phyloP scores from a whole-genome alignment of 1,284 basidiomycete genomes.

The Naganishia sp. region DNA sequence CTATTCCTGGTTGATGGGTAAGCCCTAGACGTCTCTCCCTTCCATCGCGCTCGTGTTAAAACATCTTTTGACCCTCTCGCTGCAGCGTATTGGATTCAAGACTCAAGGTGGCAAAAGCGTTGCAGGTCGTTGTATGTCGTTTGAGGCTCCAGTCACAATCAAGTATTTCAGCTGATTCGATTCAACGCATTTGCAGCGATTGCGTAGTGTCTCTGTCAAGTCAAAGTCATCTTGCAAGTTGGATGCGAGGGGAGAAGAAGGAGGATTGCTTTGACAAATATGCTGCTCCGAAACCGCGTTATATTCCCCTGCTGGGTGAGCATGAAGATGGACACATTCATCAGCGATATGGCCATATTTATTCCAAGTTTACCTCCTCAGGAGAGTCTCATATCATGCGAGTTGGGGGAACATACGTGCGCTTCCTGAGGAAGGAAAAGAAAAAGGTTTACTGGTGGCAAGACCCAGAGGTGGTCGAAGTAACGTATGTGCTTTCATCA shows the following conservation, averaged over 20 bases:
- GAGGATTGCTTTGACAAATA: conserved; percentile 1
- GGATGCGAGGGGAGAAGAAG: conserved; percentile 5
- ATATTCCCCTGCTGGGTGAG: conserved; percentile 22
- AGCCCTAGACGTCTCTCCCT: background rate
- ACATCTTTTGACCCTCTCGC: background rate
- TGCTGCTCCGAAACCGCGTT: conserved; percentile 21
- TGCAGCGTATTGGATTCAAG: background rate
- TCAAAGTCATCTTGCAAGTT: conserved; percentile 1
- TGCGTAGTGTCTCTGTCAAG: background rate
- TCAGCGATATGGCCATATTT: background rate
- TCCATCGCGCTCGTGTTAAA: background rate
- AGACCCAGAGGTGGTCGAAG: conserved; percentile 5
- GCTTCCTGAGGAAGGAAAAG: background rate
- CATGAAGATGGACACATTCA: background rate
- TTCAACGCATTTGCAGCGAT: background rate
- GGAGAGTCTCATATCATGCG: background rate
- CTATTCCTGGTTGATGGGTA: conserved; percentile 27
- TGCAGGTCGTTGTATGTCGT: background rate
- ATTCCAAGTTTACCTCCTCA: background rate
- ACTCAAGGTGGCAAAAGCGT: background rate
- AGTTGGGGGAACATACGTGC: background rate
- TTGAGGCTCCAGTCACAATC: background rate
- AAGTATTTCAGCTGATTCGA: background rate
- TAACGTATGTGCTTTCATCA: conserved; percentile 1
- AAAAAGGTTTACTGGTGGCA: background rate